Evolutionary conservation across 2,329 filamentous ascomycete genomes (phyloP), one percentile per base, ranked within the genome.

Genomic region (Aspergillus sclerotialis): DNA sequence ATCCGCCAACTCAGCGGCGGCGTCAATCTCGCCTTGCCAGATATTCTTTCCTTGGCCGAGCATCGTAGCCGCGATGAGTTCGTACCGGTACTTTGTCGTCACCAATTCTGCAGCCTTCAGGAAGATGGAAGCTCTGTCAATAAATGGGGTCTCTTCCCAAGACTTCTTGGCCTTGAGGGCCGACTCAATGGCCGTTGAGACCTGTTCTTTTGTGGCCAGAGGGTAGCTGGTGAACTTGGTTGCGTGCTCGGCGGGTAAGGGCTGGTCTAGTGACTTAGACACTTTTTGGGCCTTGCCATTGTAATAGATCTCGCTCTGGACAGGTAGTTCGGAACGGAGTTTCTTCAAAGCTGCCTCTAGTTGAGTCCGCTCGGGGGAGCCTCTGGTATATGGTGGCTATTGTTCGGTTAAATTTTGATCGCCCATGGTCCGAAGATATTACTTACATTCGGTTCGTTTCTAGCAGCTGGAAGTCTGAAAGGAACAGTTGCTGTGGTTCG

Each of bases 21-120:
- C 75, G 63, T 95, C 89, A 45, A 95, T 95, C 72, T 96, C 89
- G 19, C 87, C 89, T 63, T 96, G 89, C 87, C 87, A 94, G 28
- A 84, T 85, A 59, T 94, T 95, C 76, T 95, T 95, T 50, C 90
- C 90, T 66, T 96, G 90, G 41, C 90, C 89, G 14, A 94, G 69
- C 78, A 95, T 94, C 4, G 90, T 94, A 11, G 86, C 82, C 3
- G 90, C 89, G 80, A 95, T 92, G 51, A 96, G 77, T 35, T 94
- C 85, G 65, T 94, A 94, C 55, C 90, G 77, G 67, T 96, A 95
- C 66, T 95, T 95, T 41, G 76, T 82, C 37, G 82, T 73, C 44
- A 95, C 76, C 39, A 96, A 72, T 60, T 95, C 88, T 25, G 89
- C 89, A 4, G 90, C 89, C 71, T 94, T 94, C 52, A 95, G 75